phyloP scores from a whole-genome alignment of 1,284 basidiomycete species.

The Taiwanofungus camphoratus region DNA sequence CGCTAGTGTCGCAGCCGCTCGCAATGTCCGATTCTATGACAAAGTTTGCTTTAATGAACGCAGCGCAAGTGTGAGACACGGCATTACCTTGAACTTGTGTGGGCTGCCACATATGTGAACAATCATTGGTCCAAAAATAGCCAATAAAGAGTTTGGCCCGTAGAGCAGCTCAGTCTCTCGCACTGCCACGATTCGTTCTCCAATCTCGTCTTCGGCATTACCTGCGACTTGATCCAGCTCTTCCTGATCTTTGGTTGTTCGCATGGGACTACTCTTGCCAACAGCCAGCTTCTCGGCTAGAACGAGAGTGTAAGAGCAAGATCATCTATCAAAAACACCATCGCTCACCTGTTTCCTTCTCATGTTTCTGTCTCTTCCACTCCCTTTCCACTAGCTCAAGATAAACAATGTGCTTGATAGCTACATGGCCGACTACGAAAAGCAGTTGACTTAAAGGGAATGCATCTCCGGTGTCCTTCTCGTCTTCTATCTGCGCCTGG shows the following conservation, averaged over 20 bases:
- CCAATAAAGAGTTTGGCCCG: slow-evolving; percentile 78
- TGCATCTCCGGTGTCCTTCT: slow-evolving; percentile 65
- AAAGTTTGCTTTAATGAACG: background rate
- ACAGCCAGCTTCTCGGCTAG: slow-evolving; percentile 52
- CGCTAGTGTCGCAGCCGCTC: slow-evolving; percentile 83
- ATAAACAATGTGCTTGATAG: slow-evolving; percentile 96
- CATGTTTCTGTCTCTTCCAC: slow-evolving; percentile 94
- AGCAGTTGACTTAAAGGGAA: slow-evolving; percentile 89
- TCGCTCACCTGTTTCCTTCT: slow-evolving; percentile 66
- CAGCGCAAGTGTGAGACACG: background rate
- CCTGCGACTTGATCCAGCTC: slow-evolving; percentile 97
- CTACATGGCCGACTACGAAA: slow-evolving; percentile 93
- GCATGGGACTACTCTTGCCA: slow-evolving; percentile 27
- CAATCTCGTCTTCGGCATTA: slow-evolving; percentile 97
- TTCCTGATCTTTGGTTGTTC: slow-evolving; percentile 63
- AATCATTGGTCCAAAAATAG: slow-evolving; percentile 85
- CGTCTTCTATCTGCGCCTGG: slow-evolving; percentile 20
- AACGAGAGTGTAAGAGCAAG: background rate
- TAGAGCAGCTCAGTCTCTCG: slow-evolving; percentile 88
- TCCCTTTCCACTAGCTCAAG: slow-evolving; percentile 96
- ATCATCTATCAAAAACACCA: background rate
- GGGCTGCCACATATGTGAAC: slow-evolving; percentile 88
- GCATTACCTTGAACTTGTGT: slow-evolving; percentile 74
- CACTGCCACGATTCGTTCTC: slow-evolving; percentile 81
- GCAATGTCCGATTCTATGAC: slow-evolving; percentile 76